These are phyloP conservation scores for Ceratocystis eucalypticola DNA, from an alignment of 2,329 filamentous ascomycete genomes.

Conservation along the genomic window DNA sequence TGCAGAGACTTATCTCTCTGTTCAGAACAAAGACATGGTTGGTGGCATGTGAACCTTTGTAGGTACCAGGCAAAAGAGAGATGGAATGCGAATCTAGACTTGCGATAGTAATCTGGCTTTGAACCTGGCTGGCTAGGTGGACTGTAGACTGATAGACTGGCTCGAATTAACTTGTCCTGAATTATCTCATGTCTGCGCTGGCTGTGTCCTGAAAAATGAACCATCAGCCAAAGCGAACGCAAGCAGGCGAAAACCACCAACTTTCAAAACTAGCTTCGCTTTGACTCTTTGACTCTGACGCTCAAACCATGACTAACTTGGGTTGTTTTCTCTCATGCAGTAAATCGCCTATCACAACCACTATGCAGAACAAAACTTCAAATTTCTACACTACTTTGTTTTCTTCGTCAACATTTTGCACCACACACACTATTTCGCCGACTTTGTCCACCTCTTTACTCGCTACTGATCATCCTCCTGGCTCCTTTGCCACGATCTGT, in stretches of 20 bases:
- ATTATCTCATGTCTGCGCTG: not conserved
- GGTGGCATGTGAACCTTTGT: not conserved
- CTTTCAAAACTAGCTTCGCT: not conserved
- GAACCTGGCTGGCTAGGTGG: not conserved
- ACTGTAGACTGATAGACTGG: not conserved
- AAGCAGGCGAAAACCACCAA: not conserved
- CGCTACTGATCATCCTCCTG: constrained; percentile 15
- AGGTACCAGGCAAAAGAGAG: not conserved
- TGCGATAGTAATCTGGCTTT: not conserved
- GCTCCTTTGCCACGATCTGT: not conserved
- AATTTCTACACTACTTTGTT: constrained; percentile 10
- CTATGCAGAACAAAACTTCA: constrained; percentile 16
- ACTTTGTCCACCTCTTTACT: constrained; percentile 2
- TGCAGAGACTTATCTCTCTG: not conserved
- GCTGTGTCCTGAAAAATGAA: not conserved
- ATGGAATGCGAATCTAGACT: not conserved
- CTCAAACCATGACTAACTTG: constrained; percentile 7
- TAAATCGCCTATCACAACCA: constrained; percentile 12
- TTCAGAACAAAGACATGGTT: not conserved
- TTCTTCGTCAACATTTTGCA: constrained; percentile 8
- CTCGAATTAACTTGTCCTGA: too few species aligned
- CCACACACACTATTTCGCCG: constrained; percentile 4
- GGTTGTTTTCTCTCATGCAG: not conserved
- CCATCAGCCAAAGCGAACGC: not conserved
- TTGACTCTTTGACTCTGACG: not conserved